Percentiles rank a stretch among this genome's conserved stretches.
Evolutionary conservation across 2,329 filamentous ascomycete species (phyloP).

Genomic region (Coniochaeta ligniaria): DNA sequence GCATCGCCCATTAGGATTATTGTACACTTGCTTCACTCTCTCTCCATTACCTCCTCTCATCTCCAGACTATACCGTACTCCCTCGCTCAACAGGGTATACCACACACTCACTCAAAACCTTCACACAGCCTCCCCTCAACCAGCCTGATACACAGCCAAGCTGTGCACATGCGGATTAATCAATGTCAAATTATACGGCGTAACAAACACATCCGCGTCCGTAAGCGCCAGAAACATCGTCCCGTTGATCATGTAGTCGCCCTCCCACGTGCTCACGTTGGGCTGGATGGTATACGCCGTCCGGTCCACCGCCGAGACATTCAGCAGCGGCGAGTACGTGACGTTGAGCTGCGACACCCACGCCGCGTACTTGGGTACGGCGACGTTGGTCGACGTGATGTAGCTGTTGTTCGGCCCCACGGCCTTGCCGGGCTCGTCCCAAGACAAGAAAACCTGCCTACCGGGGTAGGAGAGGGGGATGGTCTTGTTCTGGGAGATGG

Average conservation of each 20-base stretch:
- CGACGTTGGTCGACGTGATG: slow-evolving; percentile 55
- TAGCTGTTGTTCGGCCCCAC: slow-evolving; percentile 82
- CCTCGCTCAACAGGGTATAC: too few species aligned
- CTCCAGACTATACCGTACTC: not conserved
- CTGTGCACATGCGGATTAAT: slow-evolving; percentile 73
- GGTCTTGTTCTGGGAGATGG: slow-evolving; percentile 61
- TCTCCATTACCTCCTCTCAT: not conserved
- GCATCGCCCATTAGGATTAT: not conserved
- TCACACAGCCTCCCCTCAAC: slow-evolving; percentile 36
- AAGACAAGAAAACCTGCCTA: slow-evolving; percentile 61
- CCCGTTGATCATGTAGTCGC: slow-evolving; percentile 64
- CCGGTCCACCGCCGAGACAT: slow-evolving; percentile 35
- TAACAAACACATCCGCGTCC: slow-evolving; percentile 59
- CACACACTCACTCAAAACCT: not conserved
- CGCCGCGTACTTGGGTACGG: slow-evolving; percentile 56
- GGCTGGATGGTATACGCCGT: slow-evolving; percentile 67
- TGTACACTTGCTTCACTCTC: not conserved
- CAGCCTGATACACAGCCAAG: slow-evolving; percentile 69
- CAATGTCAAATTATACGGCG: slow-evolving; percentile 67
- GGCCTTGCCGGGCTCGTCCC: slow-evolving; percentile 61
- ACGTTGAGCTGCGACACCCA: slow-evolving; percentile 75
- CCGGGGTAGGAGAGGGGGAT: slow-evolving; percentile 69
- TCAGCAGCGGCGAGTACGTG: slow-evolving; percentile 58
- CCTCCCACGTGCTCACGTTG: slow-evolving; percentile 54
- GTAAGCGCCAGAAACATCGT: slow-evolving; percentile 77